A percentile compares a stretch with the other conserved stretches of the same genome.
These are phyloP conservation scores for Amaranthus cruentus DNA, from an alignment of 148 eudicot species.

Conservation along the genomic window DNA sequence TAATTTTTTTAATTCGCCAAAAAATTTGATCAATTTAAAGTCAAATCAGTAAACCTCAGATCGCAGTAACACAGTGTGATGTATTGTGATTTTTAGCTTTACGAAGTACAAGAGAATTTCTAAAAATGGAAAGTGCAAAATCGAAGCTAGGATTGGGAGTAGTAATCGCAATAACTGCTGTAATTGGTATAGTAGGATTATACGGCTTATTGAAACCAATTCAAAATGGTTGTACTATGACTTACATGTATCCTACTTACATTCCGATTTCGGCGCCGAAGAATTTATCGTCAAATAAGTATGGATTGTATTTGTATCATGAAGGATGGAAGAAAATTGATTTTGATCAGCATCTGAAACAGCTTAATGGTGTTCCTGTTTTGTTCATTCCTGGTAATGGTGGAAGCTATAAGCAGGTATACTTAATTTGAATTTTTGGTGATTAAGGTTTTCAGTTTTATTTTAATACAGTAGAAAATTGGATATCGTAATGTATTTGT, in stretches of 20 bases:
- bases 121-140: conserved; percentile 44
- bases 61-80: not conserved
- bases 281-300: conserved; percentile 59
- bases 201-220: conserved; percentile 54
- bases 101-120: not conserved
- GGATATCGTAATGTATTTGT: not conserved
- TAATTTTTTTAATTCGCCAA: not conserved
- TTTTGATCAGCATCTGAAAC: conserved; percentile 65
- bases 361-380: conserved; percentile 72
- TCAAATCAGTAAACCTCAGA: not conserved
- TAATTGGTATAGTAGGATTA: conserved; percentile 45
- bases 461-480: not conserved
- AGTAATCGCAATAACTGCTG: conserved; percentile 35
- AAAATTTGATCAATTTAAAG: not conserved
- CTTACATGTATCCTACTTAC: conserved; percentile 94
- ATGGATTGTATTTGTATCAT: conserved; percentile 81
- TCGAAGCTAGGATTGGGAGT: conserved; percentile 45
- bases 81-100: not conserved
- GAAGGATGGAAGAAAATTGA: conserved; percentile 97
- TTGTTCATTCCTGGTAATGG: conserved; percentile 92
- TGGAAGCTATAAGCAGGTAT: conserved; percentile 94
- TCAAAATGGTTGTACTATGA: conserved; percentile 82
- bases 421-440: not conserved
- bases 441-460: not conserved
- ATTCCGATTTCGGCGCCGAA: conserved; percentile 65